phyloP scores from a whole-genome alignment of 1,284 basidiomycete genomes.

The Earliella scabrosa region DNA sequence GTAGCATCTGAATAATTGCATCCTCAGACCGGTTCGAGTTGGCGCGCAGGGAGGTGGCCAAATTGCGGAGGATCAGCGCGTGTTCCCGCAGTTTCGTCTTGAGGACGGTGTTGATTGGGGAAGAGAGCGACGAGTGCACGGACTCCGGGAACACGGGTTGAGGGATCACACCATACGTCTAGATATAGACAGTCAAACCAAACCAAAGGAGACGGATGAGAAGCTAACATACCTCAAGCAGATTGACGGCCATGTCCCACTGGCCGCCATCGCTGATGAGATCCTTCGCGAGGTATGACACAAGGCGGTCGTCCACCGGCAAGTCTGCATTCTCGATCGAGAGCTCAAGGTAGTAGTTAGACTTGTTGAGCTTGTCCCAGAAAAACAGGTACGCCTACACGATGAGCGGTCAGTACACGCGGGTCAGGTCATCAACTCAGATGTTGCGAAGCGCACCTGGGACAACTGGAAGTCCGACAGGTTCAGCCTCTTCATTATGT shows the following conservation, averaged over 20 bases:
- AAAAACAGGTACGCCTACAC: slow-evolving; percentile 88
- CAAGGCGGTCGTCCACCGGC: slow-evolving; percentile 82
- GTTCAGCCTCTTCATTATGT: slow-evolving; percentile 85
- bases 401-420: background rate
- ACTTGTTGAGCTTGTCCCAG: slow-evolving; percentile 95
- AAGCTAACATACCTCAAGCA: slow-evolving; percentile 67
- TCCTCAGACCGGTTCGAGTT: slow-evolving; percentile 47
- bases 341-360: slow-evolving; percentile 92
- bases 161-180: slow-evolving; percentile 86
- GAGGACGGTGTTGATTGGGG: slow-evolving; percentile 77
- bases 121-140: slow-evolving; percentile 77
- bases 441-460: slow-evolving; percentile 55
- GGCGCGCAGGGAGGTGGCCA: slow-evolving; percentile 56
- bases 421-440: background rate
- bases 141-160: slow-evolving; percentile 89
- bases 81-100: slow-evolving; percentile 93
- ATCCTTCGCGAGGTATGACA: slow-evolving; percentile 76
- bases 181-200: too few species aligned
- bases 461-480: slow-evolving; percentile 89
- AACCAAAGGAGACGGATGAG: background rate
- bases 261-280: slow-evolving; percentile 93
- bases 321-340: slow-evolving; percentile 84
- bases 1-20: slow-evolving; percentile 52
- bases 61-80: slow-evolving; percentile 79
- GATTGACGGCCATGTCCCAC: slow-evolving; percentile 94